Evolutionary conservation across 2,329 filamentous ascomycete species (phyloP), one percentile per base, ranked within the genome.

Genomic region (Gaeumannomyces tritici): DNA sequence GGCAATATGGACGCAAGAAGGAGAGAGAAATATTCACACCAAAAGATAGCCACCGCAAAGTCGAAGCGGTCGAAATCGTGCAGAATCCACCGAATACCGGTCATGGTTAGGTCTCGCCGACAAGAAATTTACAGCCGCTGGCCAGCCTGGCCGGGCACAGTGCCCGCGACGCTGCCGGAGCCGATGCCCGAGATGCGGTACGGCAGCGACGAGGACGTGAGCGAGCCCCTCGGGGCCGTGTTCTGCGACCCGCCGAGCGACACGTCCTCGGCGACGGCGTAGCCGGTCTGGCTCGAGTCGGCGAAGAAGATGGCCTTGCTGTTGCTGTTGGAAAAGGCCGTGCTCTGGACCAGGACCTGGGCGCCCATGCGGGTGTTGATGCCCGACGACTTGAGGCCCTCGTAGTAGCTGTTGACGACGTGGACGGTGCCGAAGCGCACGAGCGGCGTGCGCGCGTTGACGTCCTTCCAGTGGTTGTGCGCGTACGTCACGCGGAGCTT

Each of bases 351-450:
- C 31, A 85, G 78, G n/a, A 85, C 73, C 70, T 85, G 77, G n/a
- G 83, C 82, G 15, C 78, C 79, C 67, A 80, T 75, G 61, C 82
- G 80, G 60, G 81, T 80, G 75, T 85, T 85, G 75, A 86, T 78
- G 59, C 80, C 79, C 57, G 73, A 75, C 59, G 72, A 75, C 60
- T 74, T 70, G 66, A 79, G 68, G 66, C 73, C 72, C 70, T 76
- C 76, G 72, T 76, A 79, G 65, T 72, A 61, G 60, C 83, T 85
- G 76, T 72, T 73, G 70, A 69, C 78, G 69, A 80, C 72, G 74
- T 89, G 87, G 13, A 76, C 84, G 55, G 83, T 88, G 31, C 86
- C 87, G 75, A 89, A 89, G 67, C 86, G 85, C 71, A 88, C 71
- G 4, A 80, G 83, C 5, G 87, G 87, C 0, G 75, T 76, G 62